Percentiles rank a stretch among this genome's conserved stretches.
These are phyloP conservation scores for Logfia minima DNA, from an alignment of 129 eudicot species.

Conservation along the genomic window DNA sequence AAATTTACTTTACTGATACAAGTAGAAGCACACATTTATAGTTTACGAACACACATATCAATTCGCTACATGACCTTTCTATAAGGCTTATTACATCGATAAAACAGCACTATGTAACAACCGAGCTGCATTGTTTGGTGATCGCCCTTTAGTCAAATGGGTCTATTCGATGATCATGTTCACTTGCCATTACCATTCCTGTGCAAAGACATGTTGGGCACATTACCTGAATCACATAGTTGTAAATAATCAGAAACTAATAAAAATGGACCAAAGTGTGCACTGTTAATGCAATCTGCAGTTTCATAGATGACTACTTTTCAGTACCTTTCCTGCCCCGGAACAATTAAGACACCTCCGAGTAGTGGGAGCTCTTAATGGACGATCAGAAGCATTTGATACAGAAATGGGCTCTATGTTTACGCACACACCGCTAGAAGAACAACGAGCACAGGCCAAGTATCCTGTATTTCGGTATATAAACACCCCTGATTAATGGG, in stretches of 20 bases:
- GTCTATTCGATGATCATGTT: slow-evolving; percentile 86
- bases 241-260: neutral
- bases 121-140: neutral
- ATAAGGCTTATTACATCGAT: slow-evolving; percentile 12
- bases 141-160: slow-evolving; percentile 56
- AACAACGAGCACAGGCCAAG: slow-evolving; percentile 95
- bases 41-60: neutral
- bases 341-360: slow-evolving; percentile 84
- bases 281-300: neutral
- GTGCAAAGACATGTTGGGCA: slow-evolving; percentile 99
- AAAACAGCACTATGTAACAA: slow-evolving; percentile 8
- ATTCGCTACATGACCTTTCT: slow-evolving; percentile 9
- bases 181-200: slow-evolving; percentile 98
- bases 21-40: neutral
- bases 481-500: neutral
- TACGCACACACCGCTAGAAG: slow-evolving; percentile 83
- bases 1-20: neutral
- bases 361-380: slow-evolving; percentile 75
- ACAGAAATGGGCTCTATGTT: slow-evolving; percentile 75
- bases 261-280: neutral
- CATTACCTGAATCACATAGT: slow-evolving; percentile 61
- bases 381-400: slow-evolving; percentile 53
- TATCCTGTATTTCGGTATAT: slow-evolving; percentile 55
- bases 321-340: slow-evolving; percentile 87
- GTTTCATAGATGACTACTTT: slow-evolving; percentile 1